A percentile compares a stretch with the other conserved stretches of the same genome.
Conservation (phyloP, 2,329 filamentous ascomycete genomes). For the Aschersonia sp. region DNA sequence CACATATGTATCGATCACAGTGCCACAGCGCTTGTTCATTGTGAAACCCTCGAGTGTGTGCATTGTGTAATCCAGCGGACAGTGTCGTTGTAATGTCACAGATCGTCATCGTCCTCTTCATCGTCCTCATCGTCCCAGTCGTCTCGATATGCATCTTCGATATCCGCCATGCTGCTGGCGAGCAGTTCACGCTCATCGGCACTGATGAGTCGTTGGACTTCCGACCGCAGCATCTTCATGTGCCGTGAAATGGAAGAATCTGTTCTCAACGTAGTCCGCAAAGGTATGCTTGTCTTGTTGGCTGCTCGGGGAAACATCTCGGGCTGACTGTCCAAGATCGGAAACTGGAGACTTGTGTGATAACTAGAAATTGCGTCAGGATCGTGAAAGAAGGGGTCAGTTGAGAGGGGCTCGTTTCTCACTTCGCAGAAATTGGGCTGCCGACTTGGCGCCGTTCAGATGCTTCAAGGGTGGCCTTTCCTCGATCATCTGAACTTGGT, state of each 20-base stretch:
- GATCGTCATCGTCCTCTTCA: conserved; percentile 52
- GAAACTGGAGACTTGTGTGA: conserved; percentile 17
- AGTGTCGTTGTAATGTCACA: conserved; percentile 5
- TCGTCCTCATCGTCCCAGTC: conserved; percentile 65
- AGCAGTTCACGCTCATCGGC: conserved; percentile 74
- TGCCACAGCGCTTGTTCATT: too few species aligned
- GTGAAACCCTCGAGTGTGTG: too few species aligned
- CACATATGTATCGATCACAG: too few species aligned
- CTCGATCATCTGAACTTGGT: conserved; percentile 1
- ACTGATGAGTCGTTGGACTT: conserved; percentile 47
- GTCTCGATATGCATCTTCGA: conserved; percentile 80
- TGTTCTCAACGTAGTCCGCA: conserved; percentile 53
- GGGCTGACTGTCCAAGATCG: conserved; percentile 74
- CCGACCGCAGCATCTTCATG: conserved; percentile 50
- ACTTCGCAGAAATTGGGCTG: conserved; percentile 14
- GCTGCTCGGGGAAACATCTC: conserved; percentile 44
- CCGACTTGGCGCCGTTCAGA: conserved; percentile 11
- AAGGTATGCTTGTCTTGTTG: conserved; percentile 17
- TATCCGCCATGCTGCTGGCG: conserved; percentile 65
- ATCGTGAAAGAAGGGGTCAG: neutral
- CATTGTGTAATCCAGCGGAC: too few species aligned
- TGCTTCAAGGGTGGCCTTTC: conserved; percentile 3
- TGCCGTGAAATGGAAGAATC: conserved; percentile 58
- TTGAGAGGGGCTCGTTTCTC: conserved; percentile 2
- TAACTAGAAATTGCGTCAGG: conserved; percentile 2